Percentiles rank a stretch among this genome's conserved stretches.
Evolutionary conservation across 805 yeast species (phyloP).

Genomic region (Saturnispora halmiae): DNA sequence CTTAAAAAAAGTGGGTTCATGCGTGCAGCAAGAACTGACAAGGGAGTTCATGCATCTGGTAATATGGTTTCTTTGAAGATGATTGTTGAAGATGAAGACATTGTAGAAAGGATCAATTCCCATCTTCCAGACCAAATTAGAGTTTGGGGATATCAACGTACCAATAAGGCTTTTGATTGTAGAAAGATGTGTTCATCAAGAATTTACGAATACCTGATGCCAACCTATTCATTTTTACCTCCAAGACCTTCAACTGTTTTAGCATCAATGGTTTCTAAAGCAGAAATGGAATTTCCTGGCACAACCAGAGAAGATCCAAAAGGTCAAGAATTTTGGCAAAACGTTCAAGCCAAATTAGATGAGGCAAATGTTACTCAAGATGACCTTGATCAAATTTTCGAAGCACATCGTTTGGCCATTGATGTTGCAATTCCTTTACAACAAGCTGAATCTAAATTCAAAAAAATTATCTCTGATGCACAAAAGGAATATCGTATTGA

Average conservation of each 20-base stretch:
- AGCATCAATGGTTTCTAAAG: constrained; percentile 47
- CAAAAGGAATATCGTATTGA: constrained; percentile 66
- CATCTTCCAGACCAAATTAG: constrained; percentile 78
- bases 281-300: constrained; percentile 48
- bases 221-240: constrained; percentile 82
- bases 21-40: constrained; percentile 86
- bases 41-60: constrained; percentile 97
- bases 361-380: constrained; percentile 33
- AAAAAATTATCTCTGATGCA: constrained; percentile 53
- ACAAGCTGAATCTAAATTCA: constrained; percentile 37
- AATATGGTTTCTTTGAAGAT: constrained; percentile 78
- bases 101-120: constrained; percentile 63
- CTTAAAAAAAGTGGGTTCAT: constrained; percentile 79
- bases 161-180: constrained; percentile 87
- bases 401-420: constrained; percentile 30
- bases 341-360: constrained; percentile 32
- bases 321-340: constrained; percentile 66
- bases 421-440: constrained; percentile 30
- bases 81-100: constrained; percentile 73
- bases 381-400: constrained; percentile 30
- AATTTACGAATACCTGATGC: constrained; percentile 86
- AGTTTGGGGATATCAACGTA: constrained; percentile 87
- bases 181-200: constrained; percentile 94
- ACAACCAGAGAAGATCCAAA: constrained; percentile 55
- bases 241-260: constrained; percentile 75